Evolutionary conservation across 2,329 filamentous ascomycete genomes (phyloP).

Genomic region (Saccharata proteae): DNA sequence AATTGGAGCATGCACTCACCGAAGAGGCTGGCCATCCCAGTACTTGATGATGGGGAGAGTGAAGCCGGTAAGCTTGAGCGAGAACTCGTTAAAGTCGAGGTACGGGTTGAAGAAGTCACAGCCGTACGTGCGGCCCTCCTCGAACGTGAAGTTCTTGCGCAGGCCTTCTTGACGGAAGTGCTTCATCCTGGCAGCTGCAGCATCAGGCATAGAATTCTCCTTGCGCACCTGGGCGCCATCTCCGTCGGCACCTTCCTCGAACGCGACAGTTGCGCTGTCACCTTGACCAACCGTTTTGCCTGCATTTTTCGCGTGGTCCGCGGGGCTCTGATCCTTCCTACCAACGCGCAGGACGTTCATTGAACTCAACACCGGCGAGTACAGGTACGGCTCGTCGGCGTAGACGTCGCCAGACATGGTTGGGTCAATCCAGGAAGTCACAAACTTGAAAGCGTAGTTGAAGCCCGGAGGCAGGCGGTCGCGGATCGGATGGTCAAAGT

Average conservation of each 20-base stretch:
- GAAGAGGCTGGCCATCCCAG: conserved; percentile 66
- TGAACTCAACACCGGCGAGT: conserved; percentile 66
- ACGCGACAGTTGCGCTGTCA: conserved; percentile 47
- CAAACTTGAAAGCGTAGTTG: conserved; percentile 68
- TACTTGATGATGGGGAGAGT: conserved; percentile 62
- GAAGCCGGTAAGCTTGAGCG: conserved; percentile 60
- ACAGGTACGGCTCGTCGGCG: conserved; percentile 74
- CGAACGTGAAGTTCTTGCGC: conserved; percentile 47
- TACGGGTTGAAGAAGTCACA: conserved; percentile 85
- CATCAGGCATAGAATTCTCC: conserved; percentile 27
- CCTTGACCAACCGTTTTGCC: conserved; percentile 54
- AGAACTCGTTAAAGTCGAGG: conserved; percentile 72
- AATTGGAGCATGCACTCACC: conserved; percentile 40
- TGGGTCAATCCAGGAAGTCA: conserved; percentile 85
- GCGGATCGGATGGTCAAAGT: conserved; percentile 84
- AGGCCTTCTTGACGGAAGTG: conserved; percentile 46
- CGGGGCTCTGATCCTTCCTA: conserved; percentile 15
- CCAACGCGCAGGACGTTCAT: conserved; percentile 70
- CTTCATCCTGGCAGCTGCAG: conserved; percentile 41
- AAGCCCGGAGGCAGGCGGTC: conserved; percentile 80
- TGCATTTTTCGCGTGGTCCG: conserved; percentile 34
- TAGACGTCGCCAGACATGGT: conserved; percentile 84
- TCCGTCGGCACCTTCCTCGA: conserved; percentile 38
- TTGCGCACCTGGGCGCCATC: conserved; percentile 30
- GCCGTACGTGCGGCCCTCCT: conserved; percentile 48